phyloP scores from a whole-genome alignment of 2,329 filamentous ascomycete species.

The Chrysosporium keratinophilum region DNA sequence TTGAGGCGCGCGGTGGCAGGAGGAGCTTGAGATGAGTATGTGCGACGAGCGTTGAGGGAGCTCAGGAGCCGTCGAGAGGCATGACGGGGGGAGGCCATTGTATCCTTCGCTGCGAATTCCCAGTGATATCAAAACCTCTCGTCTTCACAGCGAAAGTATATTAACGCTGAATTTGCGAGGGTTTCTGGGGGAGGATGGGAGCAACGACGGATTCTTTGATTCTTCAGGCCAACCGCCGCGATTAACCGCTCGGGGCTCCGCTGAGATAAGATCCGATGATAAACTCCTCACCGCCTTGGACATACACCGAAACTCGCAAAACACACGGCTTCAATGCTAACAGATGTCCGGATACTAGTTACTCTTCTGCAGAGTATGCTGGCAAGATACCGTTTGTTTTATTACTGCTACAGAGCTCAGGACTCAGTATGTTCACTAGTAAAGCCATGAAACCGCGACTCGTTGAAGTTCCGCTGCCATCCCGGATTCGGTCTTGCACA shows the following conservation, averaged over 20 bases:
- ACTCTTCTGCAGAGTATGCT: not conserved
- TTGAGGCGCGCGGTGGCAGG: slow-evolving; percentile 56
- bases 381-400: not conserved
- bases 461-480: not conserved
- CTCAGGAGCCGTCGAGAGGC: slow-evolving; percentile 9
- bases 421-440: too few species aligned
- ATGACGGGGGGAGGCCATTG: slow-evolving; percentile 4
- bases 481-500: too few species aligned
- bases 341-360: not conserved
- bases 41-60: slow-evolving; percentile 16
- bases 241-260: slow-evolving; percentile 9
- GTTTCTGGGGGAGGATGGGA: not conserved
- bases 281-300: slow-evolving; percentile 7
- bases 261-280: slow-evolving; percentile 10
- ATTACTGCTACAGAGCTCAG: too few species aligned
- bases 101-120: not conserved
- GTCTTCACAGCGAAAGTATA: not conserved
- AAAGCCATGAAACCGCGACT: too few species aligned
- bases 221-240: slow-evolving; percentile 2
- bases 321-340: not conserved
- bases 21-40: slow-evolving; percentile 40
- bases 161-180: not conserved
- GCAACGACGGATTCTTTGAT: not conserved
- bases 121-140: not conserved
- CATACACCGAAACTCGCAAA: not conserved